Conservation (phyloP, 2,329 filamentous ascomycete genomes). For the Elsinoe fawcettii region DNA sequence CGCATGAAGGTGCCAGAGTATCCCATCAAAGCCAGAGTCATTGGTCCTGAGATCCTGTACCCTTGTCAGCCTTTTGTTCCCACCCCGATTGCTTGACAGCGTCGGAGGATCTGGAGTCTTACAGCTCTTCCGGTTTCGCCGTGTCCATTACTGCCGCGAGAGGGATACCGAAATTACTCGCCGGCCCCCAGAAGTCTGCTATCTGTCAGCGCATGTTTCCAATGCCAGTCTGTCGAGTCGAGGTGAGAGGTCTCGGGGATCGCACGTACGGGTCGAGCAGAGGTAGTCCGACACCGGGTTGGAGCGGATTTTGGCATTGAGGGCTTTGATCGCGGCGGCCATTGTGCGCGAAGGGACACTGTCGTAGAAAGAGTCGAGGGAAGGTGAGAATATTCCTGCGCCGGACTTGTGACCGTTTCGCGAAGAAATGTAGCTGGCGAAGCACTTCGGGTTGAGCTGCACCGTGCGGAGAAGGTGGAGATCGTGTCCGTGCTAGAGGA, state of each 20-base stretch:
- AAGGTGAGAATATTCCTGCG: neutral
- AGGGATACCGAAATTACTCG: slow-evolving; percentile 48
- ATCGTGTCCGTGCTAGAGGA: neutral
- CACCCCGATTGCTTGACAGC: neutral
- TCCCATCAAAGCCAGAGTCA: slow-evolving; percentile 53
- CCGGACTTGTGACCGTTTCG: neutral
- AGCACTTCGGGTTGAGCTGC: slow-evolving; percentile 13
- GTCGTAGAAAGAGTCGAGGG: neutral
- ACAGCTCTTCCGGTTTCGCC: slow-evolving; percentile 47
- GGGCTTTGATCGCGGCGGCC: slow-evolving; percentile 46
- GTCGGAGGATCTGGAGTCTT: slow-evolving; percentile 20
- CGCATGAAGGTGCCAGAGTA: slow-evolving; percentile 61
- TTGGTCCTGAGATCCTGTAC: slow-evolving; percentile 37
- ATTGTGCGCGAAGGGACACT: slow-evolving; percentile 29
- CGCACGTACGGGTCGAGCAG: slow-evolving; percentile 44
- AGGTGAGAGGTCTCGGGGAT: slow-evolving; percentile 11
- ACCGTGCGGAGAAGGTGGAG: slow-evolving; percentile 13
- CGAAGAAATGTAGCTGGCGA: neutral
- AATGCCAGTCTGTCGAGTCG: neutral
- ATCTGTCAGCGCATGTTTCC: neutral
- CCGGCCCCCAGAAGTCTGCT: slow-evolving; percentile 46
- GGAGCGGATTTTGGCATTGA: slow-evolving; percentile 46
- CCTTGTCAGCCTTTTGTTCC: neutral
- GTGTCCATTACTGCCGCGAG: slow-evolving; percentile 48
- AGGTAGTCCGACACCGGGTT: slow-evolving; percentile 45